These are phyloP conservation scores for Scheffersomyces segobiensis DNA, from an alignment of 1,139 yeast species.

Conservation along the genomic window DNA sequence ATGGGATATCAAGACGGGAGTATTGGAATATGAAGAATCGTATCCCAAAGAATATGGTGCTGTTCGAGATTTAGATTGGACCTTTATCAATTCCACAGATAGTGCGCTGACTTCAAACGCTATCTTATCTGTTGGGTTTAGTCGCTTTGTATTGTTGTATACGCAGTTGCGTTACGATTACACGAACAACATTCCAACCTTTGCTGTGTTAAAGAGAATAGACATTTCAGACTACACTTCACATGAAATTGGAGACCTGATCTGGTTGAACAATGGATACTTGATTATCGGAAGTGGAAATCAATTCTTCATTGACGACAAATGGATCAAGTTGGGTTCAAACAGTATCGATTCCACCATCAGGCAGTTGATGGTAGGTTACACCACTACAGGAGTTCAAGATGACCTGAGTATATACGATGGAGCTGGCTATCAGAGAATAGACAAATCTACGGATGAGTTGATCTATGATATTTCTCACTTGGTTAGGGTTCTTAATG, in stretches of 20 bases:
- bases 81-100: conserved; percentile 51
- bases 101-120: conserved; percentile 53
- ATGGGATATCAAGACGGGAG: conserved; percentile 74
- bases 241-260: conserved; percentile 83
- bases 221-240: conserved; percentile 72
- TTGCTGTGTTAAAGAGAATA: conserved; percentile 71
- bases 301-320: conserved; percentile 81
- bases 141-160: conserved; percentile 60
- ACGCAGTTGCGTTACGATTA: conserved; percentile 88
- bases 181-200: conserved; percentile 76
- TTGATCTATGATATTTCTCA: conserved; percentile 40
- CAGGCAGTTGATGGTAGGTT: conserved; percentile 53
- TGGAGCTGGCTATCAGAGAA: conserved; percentile 32
- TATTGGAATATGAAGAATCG: conserved; percentile 62
- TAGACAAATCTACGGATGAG: conserved; percentile 9
- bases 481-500: conserved; percentile 75
- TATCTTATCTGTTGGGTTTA: conserved; percentile 77
- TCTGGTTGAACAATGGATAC: conserved; percentile 80
- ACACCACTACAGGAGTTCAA: conserved; percentile 45
- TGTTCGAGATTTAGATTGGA: conserved; percentile 78
- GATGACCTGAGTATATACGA: conserved; percentile 18
- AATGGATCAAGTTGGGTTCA: conserved; percentile 43
- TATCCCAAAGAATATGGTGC: conserved; percentile 38
- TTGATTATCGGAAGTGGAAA: conserved; percentile 87
- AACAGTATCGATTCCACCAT: conserved; percentile 35